phyloP scores from a whole-genome alignment of 2,329 filamentous ascomycete genomes.

The Beauveria australis region DNA sequence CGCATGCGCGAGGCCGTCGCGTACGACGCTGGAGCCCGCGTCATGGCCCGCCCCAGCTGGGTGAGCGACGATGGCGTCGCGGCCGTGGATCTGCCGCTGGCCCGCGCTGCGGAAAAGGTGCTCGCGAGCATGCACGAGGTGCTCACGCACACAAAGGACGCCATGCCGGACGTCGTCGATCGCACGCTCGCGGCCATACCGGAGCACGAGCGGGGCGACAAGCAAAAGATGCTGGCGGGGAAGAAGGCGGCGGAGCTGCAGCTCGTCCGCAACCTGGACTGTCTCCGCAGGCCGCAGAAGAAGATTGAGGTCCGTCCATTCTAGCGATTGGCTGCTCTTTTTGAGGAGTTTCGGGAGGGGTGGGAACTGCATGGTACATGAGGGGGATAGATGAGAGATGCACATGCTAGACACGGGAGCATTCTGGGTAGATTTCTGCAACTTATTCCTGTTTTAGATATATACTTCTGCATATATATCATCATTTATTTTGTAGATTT shows the following conservation, averaged over 20 bases:
- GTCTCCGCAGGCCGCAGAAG: conserved; percentile 57
- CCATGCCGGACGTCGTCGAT: conserved; percentile 46
- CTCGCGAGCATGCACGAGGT: conserved; percentile 89
- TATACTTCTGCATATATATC: too few species aligned
- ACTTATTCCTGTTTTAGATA: neutral
- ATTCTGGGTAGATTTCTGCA: neutral
- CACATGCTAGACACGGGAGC: neutral
- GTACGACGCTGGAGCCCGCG: conserved; percentile 25
- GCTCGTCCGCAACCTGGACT: conserved; percentile 65
- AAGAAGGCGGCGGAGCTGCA: conserved; percentile 86
- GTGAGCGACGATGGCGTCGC: conserved; percentile 63
- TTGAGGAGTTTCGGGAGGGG: neutral
- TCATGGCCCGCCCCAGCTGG: conserved; percentile 59
- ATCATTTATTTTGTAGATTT: too few species aligned
- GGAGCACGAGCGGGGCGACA: conserved; percentile 43
- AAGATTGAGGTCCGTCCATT: conserved; percentile 48
- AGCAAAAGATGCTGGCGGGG: conserved; percentile 51
- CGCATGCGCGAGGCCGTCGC: conserved; percentile 76
- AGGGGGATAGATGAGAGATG: neutral
- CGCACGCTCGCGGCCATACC: conserved; percentile 35
- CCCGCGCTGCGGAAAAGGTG: conserved; percentile 76
- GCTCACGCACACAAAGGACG: conserved; percentile 58
- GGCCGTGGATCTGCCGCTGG: conserved; percentile 68
- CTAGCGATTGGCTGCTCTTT: conserved; percentile 18
- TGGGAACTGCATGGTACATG: neutral